Evolutionary conservation across 2,329 filamentous ascomycete species (phyloP).

Genomic region (Penicillium sp.): DNA sequence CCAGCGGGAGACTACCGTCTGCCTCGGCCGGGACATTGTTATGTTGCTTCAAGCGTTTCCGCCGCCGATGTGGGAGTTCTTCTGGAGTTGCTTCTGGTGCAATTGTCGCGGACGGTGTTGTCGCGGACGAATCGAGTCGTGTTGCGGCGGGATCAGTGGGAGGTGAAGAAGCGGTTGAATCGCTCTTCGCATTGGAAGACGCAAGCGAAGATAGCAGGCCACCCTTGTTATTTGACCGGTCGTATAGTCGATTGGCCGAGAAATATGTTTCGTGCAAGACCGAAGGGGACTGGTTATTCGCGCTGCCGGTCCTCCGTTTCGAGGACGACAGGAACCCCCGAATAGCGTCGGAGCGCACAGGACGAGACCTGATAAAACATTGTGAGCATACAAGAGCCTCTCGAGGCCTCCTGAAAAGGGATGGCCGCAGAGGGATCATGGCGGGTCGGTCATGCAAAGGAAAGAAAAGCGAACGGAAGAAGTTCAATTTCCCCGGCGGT

Average conservation of each 20-base stretch:
- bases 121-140: slow-evolving; percentile 13
- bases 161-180: slow-evolving; percentile 6
- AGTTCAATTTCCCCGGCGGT: slow-evolving; percentile 29
- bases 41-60: slow-evolving; percentile 42
- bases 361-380: slow-evolving; percentile 30
- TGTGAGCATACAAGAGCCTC: slow-evolving; percentile 34
- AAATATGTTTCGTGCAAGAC: slow-evolving; percentile 40
- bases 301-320: slow-evolving; percentile 29
- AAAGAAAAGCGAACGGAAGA: slow-evolving; percentile 21
- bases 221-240: slow-evolving; percentile 18
- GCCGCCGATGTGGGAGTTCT: slow-evolving; percentile 43
- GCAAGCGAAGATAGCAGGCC: slow-evolving; percentile 30
- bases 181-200: slow-evolving; percentile 20
- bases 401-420: slow-evolving; percentile 32
- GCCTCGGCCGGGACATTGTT: slow-evolving; percentile 18
- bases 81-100: slow-evolving; percentile 19
- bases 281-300: slow-evolving; percentile 27
- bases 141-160: slow-evolving; percentile 15
- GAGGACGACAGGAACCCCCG: slow-evolving; percentile 35
- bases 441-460: slow-evolving; percentile 18
- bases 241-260: slow-evolving; percentile 33
- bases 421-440: slow-evolving; percentile 40
- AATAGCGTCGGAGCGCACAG: slow-evolving; percentile 18
- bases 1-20: slow-evolving; percentile 48
- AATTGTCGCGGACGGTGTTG: slow-evolving; percentile 18